These are phyloP conservation scores for Mycena kentingensis DNA, from an alignment of 768 basidiomycete genomes.

Conservation along the genomic window DNA sequence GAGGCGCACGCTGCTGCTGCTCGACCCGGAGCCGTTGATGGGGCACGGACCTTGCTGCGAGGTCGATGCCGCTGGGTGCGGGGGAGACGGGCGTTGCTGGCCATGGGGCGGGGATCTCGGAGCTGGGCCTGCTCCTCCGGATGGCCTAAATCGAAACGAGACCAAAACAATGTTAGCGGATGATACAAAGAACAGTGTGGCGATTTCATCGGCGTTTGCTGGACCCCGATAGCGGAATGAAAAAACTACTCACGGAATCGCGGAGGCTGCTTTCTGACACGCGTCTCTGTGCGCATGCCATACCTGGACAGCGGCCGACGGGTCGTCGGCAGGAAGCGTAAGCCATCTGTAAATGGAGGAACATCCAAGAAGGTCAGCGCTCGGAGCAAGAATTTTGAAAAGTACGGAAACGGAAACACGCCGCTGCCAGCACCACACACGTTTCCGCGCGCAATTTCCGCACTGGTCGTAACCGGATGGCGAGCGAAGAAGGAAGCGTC, in stretches of 20 bases:
- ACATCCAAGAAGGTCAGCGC: background rate
- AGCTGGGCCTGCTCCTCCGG: no score
- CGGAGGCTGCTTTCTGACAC: constrained; percentile 45
- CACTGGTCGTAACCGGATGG: background rate
- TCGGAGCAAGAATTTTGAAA: background rate
- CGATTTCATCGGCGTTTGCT: no score
- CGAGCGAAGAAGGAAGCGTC: background rate
- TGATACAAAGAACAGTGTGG: constrained; percentile 1
- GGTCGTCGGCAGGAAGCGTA: constrained; percentile 59
- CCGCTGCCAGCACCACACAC: background rate
- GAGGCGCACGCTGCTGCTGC: constrained; percentile 13
- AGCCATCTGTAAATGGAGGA: constrained; percentile 55
- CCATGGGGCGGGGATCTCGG: no score
- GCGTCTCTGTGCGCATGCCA: constrained; percentile 65
- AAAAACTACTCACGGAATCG: constrained; percentile 17
- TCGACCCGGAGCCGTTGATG: constrained; percentile 7
- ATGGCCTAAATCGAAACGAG: no score
- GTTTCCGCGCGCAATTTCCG: no score
- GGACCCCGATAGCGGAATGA: no score
- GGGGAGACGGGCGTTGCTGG: no score
- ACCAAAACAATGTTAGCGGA: no score
- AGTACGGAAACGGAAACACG: background rate
- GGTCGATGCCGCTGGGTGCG: no score
- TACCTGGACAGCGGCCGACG: constrained; percentile 58
- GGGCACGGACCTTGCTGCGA: no score